phyloP scores from a whole-genome alignment of 2,329 filamentous ascomycete species.

The Whalleya microplaca region DNA sequence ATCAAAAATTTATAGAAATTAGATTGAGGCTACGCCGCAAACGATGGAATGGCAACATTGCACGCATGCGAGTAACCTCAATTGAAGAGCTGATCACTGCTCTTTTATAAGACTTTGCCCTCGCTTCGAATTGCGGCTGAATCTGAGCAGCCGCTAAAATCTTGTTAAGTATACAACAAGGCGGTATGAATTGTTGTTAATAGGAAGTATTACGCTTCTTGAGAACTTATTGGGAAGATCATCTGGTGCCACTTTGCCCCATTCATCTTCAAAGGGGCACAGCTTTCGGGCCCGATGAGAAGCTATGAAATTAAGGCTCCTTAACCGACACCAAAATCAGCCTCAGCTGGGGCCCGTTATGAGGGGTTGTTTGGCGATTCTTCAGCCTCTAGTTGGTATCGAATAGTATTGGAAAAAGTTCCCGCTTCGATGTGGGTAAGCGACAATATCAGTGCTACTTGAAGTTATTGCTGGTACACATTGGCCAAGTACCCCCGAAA shows the following conservation, averaged over 20 bases:
- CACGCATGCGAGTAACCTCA: not conserved
- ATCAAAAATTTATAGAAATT: no score
- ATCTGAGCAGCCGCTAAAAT: no score
- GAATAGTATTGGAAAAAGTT: not conserved
- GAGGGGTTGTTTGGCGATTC: not conserved
- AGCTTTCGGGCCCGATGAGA: no score
- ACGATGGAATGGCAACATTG: no score
- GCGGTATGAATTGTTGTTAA: no score
- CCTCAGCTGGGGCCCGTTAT: not conserved
- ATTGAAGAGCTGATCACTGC: not conserved
- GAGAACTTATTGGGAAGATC: not conserved
- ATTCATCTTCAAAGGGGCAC: no score
- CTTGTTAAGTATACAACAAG: no score
- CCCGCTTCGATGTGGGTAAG: not conserved
- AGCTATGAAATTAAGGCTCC: not conserved
- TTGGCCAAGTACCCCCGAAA: not conserved
- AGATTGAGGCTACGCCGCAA: no score
- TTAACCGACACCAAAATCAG: not conserved
- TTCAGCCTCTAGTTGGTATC: not conserved
- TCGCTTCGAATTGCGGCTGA: not conserved
- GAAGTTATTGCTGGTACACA: not conserved
- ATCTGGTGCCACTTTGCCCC: no score
- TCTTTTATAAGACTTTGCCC: not conserved
- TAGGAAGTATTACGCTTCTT: no score
- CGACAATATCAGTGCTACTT: not conserved